Conservation (phyloP, 2,329 filamentous ascomycete species). For the Lachnellula arida region DNA sequence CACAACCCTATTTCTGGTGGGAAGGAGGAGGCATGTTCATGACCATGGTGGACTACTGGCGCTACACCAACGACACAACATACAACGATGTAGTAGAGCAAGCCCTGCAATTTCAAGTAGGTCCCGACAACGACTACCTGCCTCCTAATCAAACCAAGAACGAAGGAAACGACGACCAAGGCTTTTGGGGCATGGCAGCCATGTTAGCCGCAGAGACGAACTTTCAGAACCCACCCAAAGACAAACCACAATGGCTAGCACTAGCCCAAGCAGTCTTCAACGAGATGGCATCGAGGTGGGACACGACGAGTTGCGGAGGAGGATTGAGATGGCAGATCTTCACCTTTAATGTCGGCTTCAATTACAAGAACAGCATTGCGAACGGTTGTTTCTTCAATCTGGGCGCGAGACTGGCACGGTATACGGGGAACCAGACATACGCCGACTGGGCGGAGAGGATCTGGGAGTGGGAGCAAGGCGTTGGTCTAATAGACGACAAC, state of each 20-base stretch:
- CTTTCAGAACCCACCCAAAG: constrained; percentile 50
- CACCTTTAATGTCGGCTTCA: constrained; percentile 74
- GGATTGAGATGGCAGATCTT: constrained; percentile 84
- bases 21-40: constrained; percentile 71
- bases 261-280: constrained; percentile 79
- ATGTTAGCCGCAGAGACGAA: constrained; percentile 67
- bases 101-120: constrained; percentile 69
- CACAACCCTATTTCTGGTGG: constrained; percentile 51
- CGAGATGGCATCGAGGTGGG: constrained; percentile 69
- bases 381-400: constrained; percentile 58
- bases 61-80: constrained; percentile 65
- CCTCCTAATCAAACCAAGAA: constrained; percentile 64
- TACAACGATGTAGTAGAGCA: constrained; percentile 65
- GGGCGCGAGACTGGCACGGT: constrained; percentile 63
- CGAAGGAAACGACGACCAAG: constrained; percentile 70
- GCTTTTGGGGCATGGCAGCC: constrained; percentile 66
- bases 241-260: constrained; percentile 61
- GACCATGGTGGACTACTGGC: constrained; percentile 76
- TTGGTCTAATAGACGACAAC: constrained; percentile 53
- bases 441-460: constrained; percentile 68
- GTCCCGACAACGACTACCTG: constrained; percentile 70
- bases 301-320: constrained; percentile 61
- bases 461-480: constrained; percentile 63
- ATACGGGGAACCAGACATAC: constrained; percentile 75
- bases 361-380: constrained; percentile 66